These are phyloP conservation scores for Solanum microdontum DNA, from an alignment of 257 asterid species.

Conservation along the genomic window DNA sequence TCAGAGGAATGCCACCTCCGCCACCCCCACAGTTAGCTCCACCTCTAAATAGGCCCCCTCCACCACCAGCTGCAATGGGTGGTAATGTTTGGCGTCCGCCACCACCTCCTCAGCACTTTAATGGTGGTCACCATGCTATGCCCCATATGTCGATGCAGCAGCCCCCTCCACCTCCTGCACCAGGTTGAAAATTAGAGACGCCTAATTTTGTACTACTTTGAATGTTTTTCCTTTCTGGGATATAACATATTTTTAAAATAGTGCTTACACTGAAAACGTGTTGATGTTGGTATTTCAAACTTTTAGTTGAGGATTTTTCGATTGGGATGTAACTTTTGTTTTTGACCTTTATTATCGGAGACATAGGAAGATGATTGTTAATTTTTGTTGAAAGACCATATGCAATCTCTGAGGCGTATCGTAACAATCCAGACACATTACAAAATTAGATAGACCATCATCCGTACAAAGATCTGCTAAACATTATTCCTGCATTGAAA, in stretches of 20 bases:
- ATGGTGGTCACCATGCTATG: slow-evolving; percentile 1
- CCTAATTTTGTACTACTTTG: background rate
- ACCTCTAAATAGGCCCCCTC: slow-evolving; percentile 52
- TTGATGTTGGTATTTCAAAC: background rate
- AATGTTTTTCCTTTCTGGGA: background rate
- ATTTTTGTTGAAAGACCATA: background rate
- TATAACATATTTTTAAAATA: background rate
- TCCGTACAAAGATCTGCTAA: background rate
- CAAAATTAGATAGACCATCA: background rate
- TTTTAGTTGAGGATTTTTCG: background rate
- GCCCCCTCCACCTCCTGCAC: background rate
- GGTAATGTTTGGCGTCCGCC: background rate
- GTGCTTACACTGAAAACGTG: background rate
- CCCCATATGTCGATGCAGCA: slow-evolving; percentile 3
- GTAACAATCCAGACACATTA: background rate
- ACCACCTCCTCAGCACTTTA: background rate
- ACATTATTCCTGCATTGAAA: background rate
- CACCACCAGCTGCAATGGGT: slow-evolving; percentile 55
- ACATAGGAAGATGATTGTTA: background rate
- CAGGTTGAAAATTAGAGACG: background rate
- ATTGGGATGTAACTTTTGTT: background rate
- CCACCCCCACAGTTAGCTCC: slow-evolving; percentile 56
- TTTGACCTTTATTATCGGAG: background rate
- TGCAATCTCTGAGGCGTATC: background rate
- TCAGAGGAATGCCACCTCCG: slow-evolving; percentile 67